A percentile compares a stretch with the other conserved stretches of the same genome.
Conservation (phyloP, 192 early-diverging fungal species). For the Coemansia erecta region DNA sequence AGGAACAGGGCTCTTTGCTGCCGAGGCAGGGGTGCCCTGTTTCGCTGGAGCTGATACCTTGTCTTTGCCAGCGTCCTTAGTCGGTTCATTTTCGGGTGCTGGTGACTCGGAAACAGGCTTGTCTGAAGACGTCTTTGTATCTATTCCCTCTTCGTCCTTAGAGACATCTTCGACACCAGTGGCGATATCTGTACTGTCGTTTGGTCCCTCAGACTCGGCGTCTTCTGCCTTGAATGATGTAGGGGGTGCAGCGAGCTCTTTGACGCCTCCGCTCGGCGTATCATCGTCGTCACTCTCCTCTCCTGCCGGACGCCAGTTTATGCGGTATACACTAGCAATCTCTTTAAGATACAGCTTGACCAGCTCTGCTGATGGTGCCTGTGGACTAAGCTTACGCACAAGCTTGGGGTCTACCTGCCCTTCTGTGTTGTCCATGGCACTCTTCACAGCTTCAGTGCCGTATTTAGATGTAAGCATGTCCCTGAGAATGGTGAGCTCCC, state of each 20-base stretch:
- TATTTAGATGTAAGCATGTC: slow-evolving; percentile 81
- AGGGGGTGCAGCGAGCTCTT: slow-evolving; percentile 9
- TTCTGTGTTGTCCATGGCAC: slow-evolving; percentile 72
- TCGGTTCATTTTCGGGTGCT: too few species aligned
- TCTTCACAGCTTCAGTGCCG: slow-evolving; percentile 76
- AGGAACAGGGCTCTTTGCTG: not conserved
- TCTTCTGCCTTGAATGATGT: not conserved
- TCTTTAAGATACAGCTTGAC: slow-evolving; percentile 85
- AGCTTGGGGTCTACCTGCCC: slow-evolving; percentile 72
- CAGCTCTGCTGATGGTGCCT: slow-evolving; percentile 75
- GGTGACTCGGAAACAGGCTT: too few species aligned
- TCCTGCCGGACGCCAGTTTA: slow-evolving; percentile 63
- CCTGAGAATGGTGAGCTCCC: slow-evolving; percentile 73
- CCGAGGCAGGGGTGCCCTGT: not conserved
- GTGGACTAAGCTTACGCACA: slow-evolving; percentile 74
- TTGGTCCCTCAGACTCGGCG: not conserved
- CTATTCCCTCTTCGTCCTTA: too few species aligned
- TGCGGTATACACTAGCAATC: slow-evolving; percentile 80
- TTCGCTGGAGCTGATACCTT: not conserved
- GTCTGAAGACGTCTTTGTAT: too few species aligned
- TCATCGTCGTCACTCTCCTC: slow-evolving; percentile 36
- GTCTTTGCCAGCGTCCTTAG: not conserved
- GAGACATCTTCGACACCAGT: not conserved
- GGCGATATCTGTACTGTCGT: not conserved
- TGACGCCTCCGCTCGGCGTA: slow-evolving; percentile 20